phyloP scores from a whole-genome alignment of 2,329 filamentous ascomycete species.

The Arachnopeziza araneosa region DNA sequence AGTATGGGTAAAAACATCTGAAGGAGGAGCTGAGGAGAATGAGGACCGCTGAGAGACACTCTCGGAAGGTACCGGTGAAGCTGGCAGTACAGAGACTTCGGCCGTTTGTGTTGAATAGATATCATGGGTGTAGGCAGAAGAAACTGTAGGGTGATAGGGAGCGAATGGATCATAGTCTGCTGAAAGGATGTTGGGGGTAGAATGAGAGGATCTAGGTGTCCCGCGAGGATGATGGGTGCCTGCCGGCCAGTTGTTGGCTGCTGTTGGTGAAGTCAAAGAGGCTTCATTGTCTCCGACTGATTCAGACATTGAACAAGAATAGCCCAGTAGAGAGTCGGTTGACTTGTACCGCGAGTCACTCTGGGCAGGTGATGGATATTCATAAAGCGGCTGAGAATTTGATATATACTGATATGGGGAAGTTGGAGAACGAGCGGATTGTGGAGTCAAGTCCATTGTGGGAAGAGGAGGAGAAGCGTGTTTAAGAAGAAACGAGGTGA shows the following conservation, averaged over 20 bases:
- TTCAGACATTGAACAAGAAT: conserved; percentile 27
- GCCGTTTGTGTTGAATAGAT: conserved; percentile 39
- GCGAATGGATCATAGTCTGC: conserved; percentile 48
- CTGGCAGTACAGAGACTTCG: conserved; percentile 28
- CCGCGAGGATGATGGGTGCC: conserved; percentile 20
- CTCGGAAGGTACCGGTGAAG: conserved; percentile 27
- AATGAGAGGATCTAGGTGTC: conserved; percentile 23
- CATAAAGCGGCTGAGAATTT: conserved; percentile 27
- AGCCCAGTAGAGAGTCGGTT: conserved; percentile 26
- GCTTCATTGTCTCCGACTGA: conserved; percentile 20
- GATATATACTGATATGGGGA: conserved; percentile 27
- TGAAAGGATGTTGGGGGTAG: conserved; percentile 40
- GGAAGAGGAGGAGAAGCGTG: conserved; percentile 11
- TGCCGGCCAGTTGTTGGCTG: conserved; percentile 25
- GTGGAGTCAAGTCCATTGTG: conserved; percentile 30
- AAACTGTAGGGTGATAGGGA: conserved; percentile 39
- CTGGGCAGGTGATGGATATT: conserved; percentile 31
- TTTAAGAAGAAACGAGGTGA: conserved; percentile 5
- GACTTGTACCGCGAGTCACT: conserved; percentile 28
- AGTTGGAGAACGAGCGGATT: conserved; percentile 27
- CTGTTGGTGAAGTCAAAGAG: conserved; percentile 19
- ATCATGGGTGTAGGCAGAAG: conserved; percentile 41
- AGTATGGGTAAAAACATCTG: conserved; percentile 28
- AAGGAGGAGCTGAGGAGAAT: conserved; percentile 29
- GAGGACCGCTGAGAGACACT: conserved; percentile 30